Evolutionary conservation across 73 alveolate species (phyloP), one percentile per base, ranked within the genome.

Genomic region (Paramecium primaurelia): DNA sequence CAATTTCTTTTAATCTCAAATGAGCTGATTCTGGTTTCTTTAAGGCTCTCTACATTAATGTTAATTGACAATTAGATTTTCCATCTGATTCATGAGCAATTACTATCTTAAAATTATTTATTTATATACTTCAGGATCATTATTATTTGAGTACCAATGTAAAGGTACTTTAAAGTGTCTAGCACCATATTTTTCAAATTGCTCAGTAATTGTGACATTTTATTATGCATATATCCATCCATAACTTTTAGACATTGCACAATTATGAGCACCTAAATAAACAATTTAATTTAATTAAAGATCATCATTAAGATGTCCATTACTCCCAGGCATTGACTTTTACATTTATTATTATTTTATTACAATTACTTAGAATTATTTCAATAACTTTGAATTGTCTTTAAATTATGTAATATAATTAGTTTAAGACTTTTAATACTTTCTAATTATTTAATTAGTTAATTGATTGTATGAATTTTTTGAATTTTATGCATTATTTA

Each of bases 41-140:
- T 20, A 80, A 47, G 6, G n/a, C 75, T 47, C 91, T 80, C 49
- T 80, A 20, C 28, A 40, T 1, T 2, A 32, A 7, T 3, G 91
- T 12, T 58, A 45, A 34, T 80, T 80, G 25, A 12, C 91, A 80
- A 80, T 80, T 80, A 26, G 42, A 26, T 18, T 28, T 28, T 3
- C 91, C 91, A 80, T 80, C 77, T 11, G 58, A 32, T 26, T 80
- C 91, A 44, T 80, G 91, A 25, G 91, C 91, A 10, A 44, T 45
- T 2, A 36, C 77, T 28, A 80, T 80, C 88, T 75, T 14, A 14
- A 5, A 37, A n/a, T 4, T 37, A 34, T 71, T 9, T 10, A 71
- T 12, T 36, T 3, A 75, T 20, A 12, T 75, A 75, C 88, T 45
- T 80, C 44, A 25, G 91, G 51, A 32, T 80, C 16, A 22, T 25